Evolutionary conservation across 805 yeast genomes (phyloP), one percentile per base, ranked within the genome.

Genomic region (Saturnispora hagleri): DNA sequence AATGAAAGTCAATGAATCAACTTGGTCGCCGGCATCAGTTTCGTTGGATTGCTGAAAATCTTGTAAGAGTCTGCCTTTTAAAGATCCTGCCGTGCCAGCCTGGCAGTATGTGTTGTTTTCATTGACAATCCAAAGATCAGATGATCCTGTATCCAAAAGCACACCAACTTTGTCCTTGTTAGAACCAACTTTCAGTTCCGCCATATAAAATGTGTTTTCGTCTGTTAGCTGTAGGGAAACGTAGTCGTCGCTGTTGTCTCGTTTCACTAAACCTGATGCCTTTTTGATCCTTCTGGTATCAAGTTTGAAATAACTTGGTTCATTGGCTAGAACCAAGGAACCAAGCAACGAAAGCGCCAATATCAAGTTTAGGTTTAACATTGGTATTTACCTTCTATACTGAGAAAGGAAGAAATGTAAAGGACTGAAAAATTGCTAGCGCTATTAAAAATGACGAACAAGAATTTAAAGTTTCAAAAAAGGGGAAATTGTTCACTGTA

Each of bases 81-180:
- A 42, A 20, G 57, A 54, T 5, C 55, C 54, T 6, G 47, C n/a
- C 2, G 57, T 47, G 20, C 56, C 55, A 0, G 58, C 42, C 5
- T 59, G 44, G 59, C 81, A 76, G 52, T 70, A 74, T 2, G 82
- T 75, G 58, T 79, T 80, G 42, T 67, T 59, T 2, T 74, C 62
- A 27, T 73, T 69, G 53, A 77, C 71, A 22, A 84, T 78, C 87
- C 88, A 84, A 22, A 86, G 66, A 62, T 85, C 91, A 0, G 86
- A 75, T 0, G 89, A 83, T 2, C 91, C 93, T 1, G 90, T 85
- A 60, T 85, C 93, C n/a, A 85, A 62, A 38, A 82, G 63, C 9
- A 84, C 79, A 9, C 70, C 70, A 5, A 84, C 69, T n/a, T 69
- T 63, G 58, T 83, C 84, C 0, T 70, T 60, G 1, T 82, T 75